Percentiles rank a stretch among this genome's conserved stretches.
phyloP scores from a whole-genome alignment of 2,329 filamentous ascomycete genomes.

The Alternaria longipes region DNA sequence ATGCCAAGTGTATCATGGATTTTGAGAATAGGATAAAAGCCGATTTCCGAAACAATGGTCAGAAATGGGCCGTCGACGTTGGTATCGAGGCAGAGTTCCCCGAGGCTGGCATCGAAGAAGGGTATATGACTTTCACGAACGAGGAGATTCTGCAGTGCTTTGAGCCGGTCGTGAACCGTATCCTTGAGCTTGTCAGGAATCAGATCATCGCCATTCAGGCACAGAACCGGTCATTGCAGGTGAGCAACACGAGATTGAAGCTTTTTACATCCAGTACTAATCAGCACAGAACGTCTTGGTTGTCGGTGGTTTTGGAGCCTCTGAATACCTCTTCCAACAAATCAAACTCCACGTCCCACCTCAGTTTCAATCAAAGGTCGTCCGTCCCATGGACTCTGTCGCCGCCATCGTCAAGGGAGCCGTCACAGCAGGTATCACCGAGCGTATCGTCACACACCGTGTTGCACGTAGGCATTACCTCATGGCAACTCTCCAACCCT shows the following conservation, averaged over 20 bases:
- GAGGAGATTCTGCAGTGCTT: conserved; percentile 99
- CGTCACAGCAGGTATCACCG: conserved; percentile 96
- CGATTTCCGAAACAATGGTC: conserved; percentile 98
- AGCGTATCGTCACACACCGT: conserved; percentile 95
- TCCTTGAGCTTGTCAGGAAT: conserved; percentile 93
- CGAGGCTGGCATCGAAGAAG: conserved; percentile 96
- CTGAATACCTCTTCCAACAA: conserved; percentile 98
- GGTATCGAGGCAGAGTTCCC: conserved; percentile 98
- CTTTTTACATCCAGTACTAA: conserved; percentile 34
- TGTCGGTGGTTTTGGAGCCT: conserved; percentile 97
- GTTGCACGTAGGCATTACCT: conserved; percentile 97
- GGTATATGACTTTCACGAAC: conserved; percentile 99
- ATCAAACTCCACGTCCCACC: conserved; percentile 98
- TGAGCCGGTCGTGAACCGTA: conserved; percentile 96
- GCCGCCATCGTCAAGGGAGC: conserved; percentile 98
- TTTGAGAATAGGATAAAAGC: conserved; percentile 99
- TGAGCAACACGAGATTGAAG: conserved; percentile 47
- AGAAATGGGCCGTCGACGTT: conserved; percentile 99
- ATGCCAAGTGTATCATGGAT: conserved; percentile 99
- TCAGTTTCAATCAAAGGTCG: conserved; percentile 98
- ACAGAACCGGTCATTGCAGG: conserved; percentile 89
- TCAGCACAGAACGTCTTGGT: conserved; percentile 81
- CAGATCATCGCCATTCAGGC: conserved; percentile 99
- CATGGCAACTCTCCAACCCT: conserved; percentile 97
- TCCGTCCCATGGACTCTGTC: conserved; percentile 98